A percentile compares a stretch with the other conserved stretches of the same genome.
These are phyloP conservation scores for Trichoderma lentiforme DNA, from an alignment of 2,329 filamentous ascomycete species.

Conservation along the genomic window DNA sequence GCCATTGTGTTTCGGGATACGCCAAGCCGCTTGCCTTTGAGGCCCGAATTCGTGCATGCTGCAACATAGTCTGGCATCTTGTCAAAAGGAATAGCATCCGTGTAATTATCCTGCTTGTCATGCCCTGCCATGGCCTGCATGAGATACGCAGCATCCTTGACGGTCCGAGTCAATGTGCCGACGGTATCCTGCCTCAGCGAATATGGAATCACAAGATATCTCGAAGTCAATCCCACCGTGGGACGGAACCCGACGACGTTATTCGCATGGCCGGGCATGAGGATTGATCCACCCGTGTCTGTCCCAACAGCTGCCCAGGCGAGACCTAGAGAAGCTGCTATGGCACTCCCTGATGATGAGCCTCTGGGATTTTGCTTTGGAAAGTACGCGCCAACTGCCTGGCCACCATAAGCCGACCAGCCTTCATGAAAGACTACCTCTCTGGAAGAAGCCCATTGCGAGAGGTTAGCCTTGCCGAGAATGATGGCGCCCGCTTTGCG, in stretches of 20 bases:
- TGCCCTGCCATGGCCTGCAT: constrained; percentile 62
- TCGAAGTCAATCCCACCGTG: constrained; percentile 62
- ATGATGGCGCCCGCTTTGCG: constrained; percentile 58
- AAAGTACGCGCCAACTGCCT: constrained; percentile 59
- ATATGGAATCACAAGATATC: constrained; percentile 63
- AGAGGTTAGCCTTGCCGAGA: constrained; percentile 61
- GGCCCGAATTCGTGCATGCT: constrained; percentile 51
- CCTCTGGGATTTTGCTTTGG: constrained; percentile 59
- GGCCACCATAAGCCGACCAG: constrained; percentile 62
- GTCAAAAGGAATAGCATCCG: constrained; percentile 49
- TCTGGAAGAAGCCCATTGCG: constrained; percentile 61
- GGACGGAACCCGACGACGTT: constrained; percentile 68
- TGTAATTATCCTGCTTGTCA: constrained; percentile 63
- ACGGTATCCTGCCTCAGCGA: constrained; percentile 63
- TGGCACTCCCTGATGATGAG: constrained; percentile 59
- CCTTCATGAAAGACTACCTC: constrained; percentile 53
- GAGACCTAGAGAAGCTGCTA: constrained; percentile 56
- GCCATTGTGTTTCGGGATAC: constrained; percentile 33
- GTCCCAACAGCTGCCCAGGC: constrained; percentile 58
- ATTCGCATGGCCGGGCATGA: constrained; percentile 51
- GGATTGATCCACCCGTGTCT: constrained; percentile 54
- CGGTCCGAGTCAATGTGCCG: constrained; percentile 61
- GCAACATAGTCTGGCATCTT: constrained; percentile 57
- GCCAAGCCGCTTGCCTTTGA: constrained; percentile 60
- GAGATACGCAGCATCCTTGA: constrained; percentile 61